These are phyloP conservation scores for Camellia lanceoleosa DNA, from an alignment of 148 eudicot species.

Conservation along the genomic window DNA sequence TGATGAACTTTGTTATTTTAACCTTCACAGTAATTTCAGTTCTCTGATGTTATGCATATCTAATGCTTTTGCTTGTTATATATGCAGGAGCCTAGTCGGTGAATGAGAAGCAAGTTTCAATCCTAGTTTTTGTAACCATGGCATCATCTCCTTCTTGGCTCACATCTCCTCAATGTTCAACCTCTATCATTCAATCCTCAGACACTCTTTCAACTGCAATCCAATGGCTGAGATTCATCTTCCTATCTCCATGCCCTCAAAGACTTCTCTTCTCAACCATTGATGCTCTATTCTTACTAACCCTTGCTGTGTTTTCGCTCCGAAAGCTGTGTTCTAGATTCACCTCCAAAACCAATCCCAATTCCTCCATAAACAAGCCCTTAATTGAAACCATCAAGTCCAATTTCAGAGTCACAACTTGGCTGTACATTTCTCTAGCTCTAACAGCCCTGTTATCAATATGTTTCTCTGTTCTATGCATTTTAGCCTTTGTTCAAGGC, in stretches of 20 bases:
- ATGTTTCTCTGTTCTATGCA: conserved; percentile 27
- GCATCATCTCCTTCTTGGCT: conserved; percentile 38
- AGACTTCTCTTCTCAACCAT: conserved; percentile 43
- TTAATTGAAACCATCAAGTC: conserved; percentile 32
- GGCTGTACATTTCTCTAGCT: conserved; percentile 37
- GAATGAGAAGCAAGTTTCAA: not conserved
- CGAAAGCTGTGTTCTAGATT: conserved; percentile 34
- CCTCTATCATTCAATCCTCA: conserved; percentile 18
- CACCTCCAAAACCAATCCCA: conserved; percentile 14
- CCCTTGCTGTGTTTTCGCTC: conserved; percentile 23
- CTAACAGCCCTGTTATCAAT: conserved; percentile 31
- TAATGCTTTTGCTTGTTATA: not conserved
- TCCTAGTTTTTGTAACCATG: conserved; percentile 8
- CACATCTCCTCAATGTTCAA: conserved; percentile 42
- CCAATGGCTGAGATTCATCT: conserved; percentile 49
- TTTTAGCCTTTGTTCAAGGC: conserved; percentile 34
- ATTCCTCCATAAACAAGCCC: conserved; percentile 39
- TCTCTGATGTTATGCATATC: not conserved
- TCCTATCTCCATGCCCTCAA: conserved; percentile 57
- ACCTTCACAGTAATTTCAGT: not conserved
- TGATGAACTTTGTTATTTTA: not conserved
- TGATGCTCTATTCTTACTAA: conserved; percentile 34
- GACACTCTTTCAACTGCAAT: conserved; percentile 23
- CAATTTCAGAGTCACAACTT: conserved; percentile 23
- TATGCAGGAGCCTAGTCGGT: not conserved